These are phyloP conservation scores for Elongisporangium undulatum DNA, from an alignment of 352 stramenopile species.

Conservation along the genomic window DNA sequence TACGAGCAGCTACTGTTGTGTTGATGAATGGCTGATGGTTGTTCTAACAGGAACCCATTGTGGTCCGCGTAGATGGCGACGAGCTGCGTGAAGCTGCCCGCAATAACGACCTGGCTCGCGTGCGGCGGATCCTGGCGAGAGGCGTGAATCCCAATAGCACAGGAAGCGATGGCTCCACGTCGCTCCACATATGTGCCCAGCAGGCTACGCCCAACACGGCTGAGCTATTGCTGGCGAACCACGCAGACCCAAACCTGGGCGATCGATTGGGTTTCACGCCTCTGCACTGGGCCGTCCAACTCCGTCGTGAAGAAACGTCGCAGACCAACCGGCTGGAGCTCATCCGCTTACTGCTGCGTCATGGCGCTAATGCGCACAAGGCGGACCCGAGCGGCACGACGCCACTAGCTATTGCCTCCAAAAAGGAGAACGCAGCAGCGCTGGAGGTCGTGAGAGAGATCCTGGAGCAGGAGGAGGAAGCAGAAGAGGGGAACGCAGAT, in stretches of 20 bases:
- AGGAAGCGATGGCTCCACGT: slow-evolving; percentile 58
- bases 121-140: slow-evolving; percentile 54
- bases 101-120: slow-evolving; percentile 64
- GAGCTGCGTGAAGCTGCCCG: slow-evolving; percentile 65
- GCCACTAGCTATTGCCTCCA: slow-evolving; percentile 53
- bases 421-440: slow-evolving; percentile 62
- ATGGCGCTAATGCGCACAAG: slow-evolving; percentile 43
- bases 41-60: neutral
- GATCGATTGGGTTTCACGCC: slow-evolving; percentile 72
- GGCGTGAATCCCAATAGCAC: slow-evolving; percentile 46
- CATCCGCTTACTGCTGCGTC: slow-evolving; percentile 58
- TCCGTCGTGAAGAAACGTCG: slow-evolving; percentile 72
- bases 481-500: neutral
- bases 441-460: slow-evolving; percentile 56
- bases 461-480: slow-evolving; percentile 19
- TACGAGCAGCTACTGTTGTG: slow-evolving; percentile 15
- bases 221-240: slow-evolving; percentile 54
- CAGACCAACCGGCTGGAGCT: slow-evolving; percentile 58
- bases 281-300: slow-evolving; percentile 78
- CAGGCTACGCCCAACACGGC: slow-evolving; percentile 60
- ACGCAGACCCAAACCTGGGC: slow-evolving; percentile 51
- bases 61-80: slow-evolving; percentile 49
- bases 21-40: neutral
- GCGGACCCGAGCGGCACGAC: slow-evolving; percentile 46
- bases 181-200: slow-evolving; percentile 76